Conservation (phyloP, 2,329 filamentous ascomycete genomes). For the Phymatotrichopsis omnivora region DNA sequence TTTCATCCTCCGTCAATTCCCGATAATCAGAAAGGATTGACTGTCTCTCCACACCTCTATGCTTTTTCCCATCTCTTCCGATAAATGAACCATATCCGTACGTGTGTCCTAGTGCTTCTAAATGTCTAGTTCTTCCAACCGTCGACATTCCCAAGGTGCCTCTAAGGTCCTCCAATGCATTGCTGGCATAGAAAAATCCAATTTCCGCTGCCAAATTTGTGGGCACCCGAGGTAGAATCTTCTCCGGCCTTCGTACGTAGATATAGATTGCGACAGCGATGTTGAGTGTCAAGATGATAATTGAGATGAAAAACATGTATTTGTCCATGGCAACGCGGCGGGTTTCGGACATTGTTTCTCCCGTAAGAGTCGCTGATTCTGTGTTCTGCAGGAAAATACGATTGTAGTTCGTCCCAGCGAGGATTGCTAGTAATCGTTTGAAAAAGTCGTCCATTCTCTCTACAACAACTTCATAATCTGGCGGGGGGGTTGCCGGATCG, state of each 20-base stretch:
- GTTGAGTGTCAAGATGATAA: conserved; percentile 17
- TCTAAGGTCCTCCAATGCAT: conserved; percentile 19
- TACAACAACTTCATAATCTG: conserved; percentile 32
- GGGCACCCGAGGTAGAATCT: conserved; percentile 24
- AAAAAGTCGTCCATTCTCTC: conserved; percentile 33
- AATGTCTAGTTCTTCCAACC: conserved; percentile 16
- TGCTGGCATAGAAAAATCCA: conserved; percentile 24
- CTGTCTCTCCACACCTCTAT: conserved; percentile 6
- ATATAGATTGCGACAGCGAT: conserved; percentile 19
- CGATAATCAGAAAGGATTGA: too few species aligned
- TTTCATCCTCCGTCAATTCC: too few species aligned
- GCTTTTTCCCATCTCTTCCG: conserved; percentile 8
- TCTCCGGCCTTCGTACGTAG: conserved; percentile 17
- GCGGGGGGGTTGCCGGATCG: conserved; percentile 33
- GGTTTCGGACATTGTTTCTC: conserved; percentile 1
- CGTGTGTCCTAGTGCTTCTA: conserved; percentile 13
- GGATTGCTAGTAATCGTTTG: conserved; percentile 37
- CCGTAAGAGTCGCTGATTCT: conserved; percentile 5
- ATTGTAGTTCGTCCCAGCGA: conserved; percentile 38
- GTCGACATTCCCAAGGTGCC: conserved; percentile 23
- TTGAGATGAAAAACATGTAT: conserved; percentile 20
- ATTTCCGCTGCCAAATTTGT: conserved; percentile 26
- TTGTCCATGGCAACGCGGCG: conserved; percentile 20
- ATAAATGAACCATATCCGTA: conserved; percentile 26
- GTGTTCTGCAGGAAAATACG: conserved; percentile 9